These are phyloP conservation scores for Fusarium hostae DNA, from an alignment of 2,329 filamentous ascomycete species.

Conservation along the genomic window DNA sequence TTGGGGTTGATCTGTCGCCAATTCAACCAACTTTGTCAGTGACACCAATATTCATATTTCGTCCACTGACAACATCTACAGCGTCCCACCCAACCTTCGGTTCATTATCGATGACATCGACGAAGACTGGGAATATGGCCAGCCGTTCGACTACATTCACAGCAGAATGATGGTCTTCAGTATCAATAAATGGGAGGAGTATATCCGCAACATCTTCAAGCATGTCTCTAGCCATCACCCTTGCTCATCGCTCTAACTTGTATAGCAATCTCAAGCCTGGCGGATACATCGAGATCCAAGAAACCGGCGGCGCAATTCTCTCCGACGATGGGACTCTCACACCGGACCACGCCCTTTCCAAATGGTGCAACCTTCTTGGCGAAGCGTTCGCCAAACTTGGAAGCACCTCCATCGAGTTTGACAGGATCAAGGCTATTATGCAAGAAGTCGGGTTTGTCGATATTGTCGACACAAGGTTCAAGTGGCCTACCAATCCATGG, in stretches of 20 bases:
- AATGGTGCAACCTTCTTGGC: conserved; percentile 1
- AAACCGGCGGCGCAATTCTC: background rate
- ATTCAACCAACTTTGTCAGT: conserved; percentile 5
- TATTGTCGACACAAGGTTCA: background rate
- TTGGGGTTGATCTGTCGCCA: background rate
- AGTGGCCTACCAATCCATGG: conserved; percentile 25
- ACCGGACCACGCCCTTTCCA: background rate
- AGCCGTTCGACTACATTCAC: background rate
- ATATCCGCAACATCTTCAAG: conserved; percentile 14
- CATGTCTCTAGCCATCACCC: background rate
- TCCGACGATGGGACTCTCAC: conserved; percentile 12
- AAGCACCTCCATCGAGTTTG: background rate
- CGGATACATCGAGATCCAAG: conserved; percentile 9
- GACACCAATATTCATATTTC: fast-evolving
- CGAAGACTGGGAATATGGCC: background rate
- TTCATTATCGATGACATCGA: conserved; percentile 3
- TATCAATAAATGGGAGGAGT: background rate
- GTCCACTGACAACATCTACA: background rate
- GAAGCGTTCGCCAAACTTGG: conserved; percentile 9
- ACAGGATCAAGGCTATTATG: conserved; percentile 11
- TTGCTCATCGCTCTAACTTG: no score
- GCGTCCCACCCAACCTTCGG: background rate
- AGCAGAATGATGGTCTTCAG: conserved; percentile 3
- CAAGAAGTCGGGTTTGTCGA: background rate
- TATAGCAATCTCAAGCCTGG: background rate